phyloP scores from a whole-genome alignment of 371 early-diverging fungal genomes.

The Cokeromyces recurvatus region DNA sequence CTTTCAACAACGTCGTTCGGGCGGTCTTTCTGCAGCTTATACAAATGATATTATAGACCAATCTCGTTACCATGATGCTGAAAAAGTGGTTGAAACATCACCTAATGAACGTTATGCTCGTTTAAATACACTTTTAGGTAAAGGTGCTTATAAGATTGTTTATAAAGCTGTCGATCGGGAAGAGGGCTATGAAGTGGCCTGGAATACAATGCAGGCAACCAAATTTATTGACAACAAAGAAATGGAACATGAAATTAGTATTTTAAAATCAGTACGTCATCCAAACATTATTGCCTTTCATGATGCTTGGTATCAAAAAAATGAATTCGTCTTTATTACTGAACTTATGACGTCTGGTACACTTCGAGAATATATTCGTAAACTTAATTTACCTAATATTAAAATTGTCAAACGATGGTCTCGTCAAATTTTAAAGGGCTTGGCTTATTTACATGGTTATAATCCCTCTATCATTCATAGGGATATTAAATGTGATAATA shows the following conservation, averaged over 20 bases:
- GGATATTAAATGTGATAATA: conserved; percentile 85
- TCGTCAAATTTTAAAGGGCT: conserved; percentile 79
- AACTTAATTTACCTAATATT: conserved; percentile 54
- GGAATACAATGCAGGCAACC: conserved; percentile 73
- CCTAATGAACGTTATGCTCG: conserved; percentile 68
- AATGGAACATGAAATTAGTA: conserved; percentile 75
- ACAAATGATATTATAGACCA: conserved; percentile 31
- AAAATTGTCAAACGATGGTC: conserved; percentile 81
- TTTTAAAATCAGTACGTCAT: conserved; percentile 77
- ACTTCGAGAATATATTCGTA: conserved; percentile 65
- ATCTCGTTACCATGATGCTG: conserved; percentile 48
- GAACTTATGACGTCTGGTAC: conserved; percentile 95
- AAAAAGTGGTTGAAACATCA: conserved; percentile 66
- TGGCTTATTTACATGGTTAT: conserved; percentile 80
- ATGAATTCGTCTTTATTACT: conserved; percentile 83
- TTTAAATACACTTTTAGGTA: conserved; percentile 55
- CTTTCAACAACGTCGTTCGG: conserved; percentile 11
- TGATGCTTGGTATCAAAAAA: conserved; percentile 75
- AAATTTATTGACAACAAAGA: conserved; percentile 52
- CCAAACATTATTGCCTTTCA: conserved; percentile 86
- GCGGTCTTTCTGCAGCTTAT: conserved; percentile 4
- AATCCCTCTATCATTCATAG: conserved; percentile 90
- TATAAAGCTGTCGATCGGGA: conserved; percentile 90
- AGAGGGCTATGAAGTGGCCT: conserved; percentile 92
- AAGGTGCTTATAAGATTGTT: conserved; percentile 88